Conservation (phyloP, 257 asterid genomes). For the Solanum infundibuliforme region DNA sequence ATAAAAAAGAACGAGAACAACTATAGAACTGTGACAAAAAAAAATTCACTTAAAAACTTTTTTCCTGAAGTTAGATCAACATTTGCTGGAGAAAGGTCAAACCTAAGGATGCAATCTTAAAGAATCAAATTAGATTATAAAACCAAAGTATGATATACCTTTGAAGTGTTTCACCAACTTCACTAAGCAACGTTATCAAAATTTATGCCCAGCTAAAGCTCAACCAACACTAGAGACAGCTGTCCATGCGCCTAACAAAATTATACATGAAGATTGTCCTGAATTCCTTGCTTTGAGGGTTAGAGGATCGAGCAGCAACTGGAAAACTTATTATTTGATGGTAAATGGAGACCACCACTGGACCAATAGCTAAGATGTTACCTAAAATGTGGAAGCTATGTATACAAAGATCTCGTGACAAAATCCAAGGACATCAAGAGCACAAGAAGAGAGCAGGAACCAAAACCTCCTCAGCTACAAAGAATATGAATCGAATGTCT, state of each 20-base stretch:
- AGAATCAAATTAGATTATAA: background rate
- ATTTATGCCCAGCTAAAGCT: background rate
- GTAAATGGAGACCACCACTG: background rate
- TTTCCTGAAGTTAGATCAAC: background rate
- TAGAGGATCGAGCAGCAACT: background rate
- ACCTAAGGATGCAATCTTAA: background rate
- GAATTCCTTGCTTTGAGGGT: background rate
- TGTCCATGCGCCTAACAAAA: background rate
- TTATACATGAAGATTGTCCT: background rate
- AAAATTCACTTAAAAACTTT: background rate
- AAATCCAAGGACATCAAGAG: background rate
- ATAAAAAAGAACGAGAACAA: background rate
- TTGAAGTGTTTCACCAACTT: background rate
- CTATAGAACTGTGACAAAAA: background rate
- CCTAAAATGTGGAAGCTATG: background rate
- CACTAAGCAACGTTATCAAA: background rate
- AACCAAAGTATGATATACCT: background rate
- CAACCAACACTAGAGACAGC: background rate
- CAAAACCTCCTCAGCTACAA: background rate
- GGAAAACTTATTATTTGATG: background rate
- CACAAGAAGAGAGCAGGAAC: background rate
- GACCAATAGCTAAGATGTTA: background rate
- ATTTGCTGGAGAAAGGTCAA: background rate
- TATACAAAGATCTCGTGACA: background rate
- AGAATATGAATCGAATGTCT: background rate